Base-by-base conservation (phyloP, 2,329 filamentous ascomycete species). In the Cladorrhinum sp. region DNA sequence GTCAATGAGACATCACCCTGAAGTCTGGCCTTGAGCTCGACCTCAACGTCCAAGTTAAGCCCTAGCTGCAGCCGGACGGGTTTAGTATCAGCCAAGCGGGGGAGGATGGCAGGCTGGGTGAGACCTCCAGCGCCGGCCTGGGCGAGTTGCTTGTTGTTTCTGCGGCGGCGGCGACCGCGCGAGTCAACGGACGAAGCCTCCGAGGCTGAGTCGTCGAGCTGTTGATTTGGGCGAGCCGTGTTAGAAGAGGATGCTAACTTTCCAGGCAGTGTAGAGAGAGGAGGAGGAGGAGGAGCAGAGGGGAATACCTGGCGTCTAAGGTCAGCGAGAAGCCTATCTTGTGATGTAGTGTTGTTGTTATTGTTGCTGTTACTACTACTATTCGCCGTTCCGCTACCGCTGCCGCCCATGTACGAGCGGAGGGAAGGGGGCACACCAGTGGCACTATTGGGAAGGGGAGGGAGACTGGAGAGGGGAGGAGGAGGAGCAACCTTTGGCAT, bases 1-100 rank as follows among this genome's bases (percentile, higher is more conserved):
- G 83, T 85, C 64, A 92, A 73, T 2, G 87, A 90, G 65, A 92
- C 73, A 76, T 92, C 89, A 65, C 90, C 89, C 67, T 91, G 84
- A 60, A 93, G 89, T 73, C 85, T 87, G n/a, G 90, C 89, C 78
- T 91, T 92, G 61, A 93, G 78, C 74, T 91, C 85, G 66, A 93
- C 85, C 74, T 92, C 88, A 54, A 92, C 81, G 65, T 92, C 88
- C 60, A 93, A 76, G 74, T 93, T 92, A 41, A 74, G 66, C 3
- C 71, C 69, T 20, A 73, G 68, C 64, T 71, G 67, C 36, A 73
- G 68, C 20, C 68, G 64, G 0, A 69, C 67, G 16, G 68, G 68
- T 60, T 69, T 72, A 52, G 67, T 71, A 23, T 69, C 68, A 13
- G 70, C 67, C 2, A 70, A 61, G 7, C 70, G 65, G 4, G 69